Conservation (phyloP, 805 yeast genomes). For the Saccharomycodes ludwigii region DNA sequence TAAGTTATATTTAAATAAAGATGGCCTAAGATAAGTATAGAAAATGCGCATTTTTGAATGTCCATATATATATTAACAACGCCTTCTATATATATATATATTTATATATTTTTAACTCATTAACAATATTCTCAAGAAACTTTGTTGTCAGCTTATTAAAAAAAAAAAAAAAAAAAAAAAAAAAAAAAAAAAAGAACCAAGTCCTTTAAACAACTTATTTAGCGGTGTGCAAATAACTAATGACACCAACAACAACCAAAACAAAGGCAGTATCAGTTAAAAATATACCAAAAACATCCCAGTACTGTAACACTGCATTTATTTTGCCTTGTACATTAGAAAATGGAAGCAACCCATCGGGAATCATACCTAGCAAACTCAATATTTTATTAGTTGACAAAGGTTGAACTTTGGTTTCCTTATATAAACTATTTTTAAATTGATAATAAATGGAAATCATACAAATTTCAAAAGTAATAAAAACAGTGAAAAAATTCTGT, state of each 20-base stretch:
- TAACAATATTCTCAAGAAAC: no score
- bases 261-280: constrained; percentile 23
- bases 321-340: constrained; percentile 17
- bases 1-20: constrained; percentile 8
- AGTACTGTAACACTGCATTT: constrained; percentile 17
- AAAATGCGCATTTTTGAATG: no score
- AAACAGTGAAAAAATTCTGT: constrained; percentile 22
- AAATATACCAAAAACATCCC: constrained; percentile 23
- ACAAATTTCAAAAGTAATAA: constrained; percentile 22
- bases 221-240: constrained; percentile 11
- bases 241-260: constrained; percentile 18
- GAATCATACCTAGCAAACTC: constrained; percentile 19
- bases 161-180: no score
- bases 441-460: constrained; percentile 23
- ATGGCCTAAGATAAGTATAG: no score
- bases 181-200: no score
- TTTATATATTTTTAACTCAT: no score
- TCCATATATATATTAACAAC: no score
- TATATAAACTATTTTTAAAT: constrained; percentile 16
- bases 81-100: no score
- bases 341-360: constrained; percentile 24
- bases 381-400: constrained; percentile 18
- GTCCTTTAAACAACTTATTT: no score
- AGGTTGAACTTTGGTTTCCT: constrained; percentile 15
- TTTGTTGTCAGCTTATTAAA: no score